These are phyloP conservation scores for Monilinia aucupariae DNA, from an alignment of 2,329 filamentous ascomycete genomes.

Conservation along the genomic window DNA sequence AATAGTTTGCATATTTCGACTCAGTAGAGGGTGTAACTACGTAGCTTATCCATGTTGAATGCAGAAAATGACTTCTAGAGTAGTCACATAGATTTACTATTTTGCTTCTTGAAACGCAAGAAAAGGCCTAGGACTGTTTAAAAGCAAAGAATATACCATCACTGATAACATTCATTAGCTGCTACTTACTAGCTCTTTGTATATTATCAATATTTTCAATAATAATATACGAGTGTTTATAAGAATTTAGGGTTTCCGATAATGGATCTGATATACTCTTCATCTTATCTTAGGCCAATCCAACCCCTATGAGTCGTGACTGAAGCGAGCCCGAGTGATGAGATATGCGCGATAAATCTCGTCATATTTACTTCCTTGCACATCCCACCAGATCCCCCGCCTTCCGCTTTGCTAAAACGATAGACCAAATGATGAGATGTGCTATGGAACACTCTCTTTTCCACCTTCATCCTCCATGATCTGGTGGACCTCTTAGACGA, in stretches of 20 bases:
- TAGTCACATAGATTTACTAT: not conserved
- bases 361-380: not conserved
- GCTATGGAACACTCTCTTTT: not conserved
- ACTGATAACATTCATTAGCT: no score
- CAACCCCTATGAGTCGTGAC: not conserved
- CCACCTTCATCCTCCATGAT: not conserved
- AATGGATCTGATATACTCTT: not conserved
- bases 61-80: not conserved
- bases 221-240: no score
- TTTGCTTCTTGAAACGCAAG: not conserved
- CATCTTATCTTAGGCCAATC: slow-evolving; percentile 8
- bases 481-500: no score
- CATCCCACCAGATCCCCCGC: not conserved
- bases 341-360: slow-evolving; percentile 6
- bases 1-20: not conserved
- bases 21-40: not conserved
- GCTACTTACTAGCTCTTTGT: no score
- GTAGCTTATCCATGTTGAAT: not conserved
- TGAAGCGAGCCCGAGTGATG: not conserved
- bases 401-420: not conserved
- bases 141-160: no score
- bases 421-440: not conserved
- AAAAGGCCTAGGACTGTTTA: no score
- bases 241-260: no score
- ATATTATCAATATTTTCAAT: no score